These are phyloP conservation scores for Ramularia collo-cygni DNA, from an alignment of 2,329 filamentous ascomycete genomes.

Conservation along the genomic window DNA sequence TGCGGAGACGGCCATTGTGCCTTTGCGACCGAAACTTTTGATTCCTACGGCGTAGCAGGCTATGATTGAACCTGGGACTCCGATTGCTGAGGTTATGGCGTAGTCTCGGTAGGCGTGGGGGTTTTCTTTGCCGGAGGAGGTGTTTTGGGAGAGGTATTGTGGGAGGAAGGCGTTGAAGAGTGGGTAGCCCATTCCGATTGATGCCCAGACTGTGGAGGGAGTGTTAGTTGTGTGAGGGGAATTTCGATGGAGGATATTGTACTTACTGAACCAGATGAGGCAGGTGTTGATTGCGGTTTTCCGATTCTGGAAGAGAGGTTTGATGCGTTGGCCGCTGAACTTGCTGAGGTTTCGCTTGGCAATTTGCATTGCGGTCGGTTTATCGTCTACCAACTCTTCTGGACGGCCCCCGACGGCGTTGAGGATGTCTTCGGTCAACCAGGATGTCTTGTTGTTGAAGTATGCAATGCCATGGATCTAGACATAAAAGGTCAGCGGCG, in stretches of 20 bases:
- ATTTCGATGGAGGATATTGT: too few species aligned
- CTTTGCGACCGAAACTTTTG: conserved; percentile 65
- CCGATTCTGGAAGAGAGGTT: conserved; percentile 52
- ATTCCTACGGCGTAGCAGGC: conserved; percentile 66
- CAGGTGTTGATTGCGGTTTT: conserved; percentile 43
- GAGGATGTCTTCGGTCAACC: conserved; percentile 66
- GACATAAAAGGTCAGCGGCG: too few species aligned
- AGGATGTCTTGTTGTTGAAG: conserved; percentile 50
- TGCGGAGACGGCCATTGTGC: conserved; percentile 63
- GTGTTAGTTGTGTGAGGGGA: too few species aligned
- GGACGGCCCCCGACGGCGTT: conserved; percentile 48
- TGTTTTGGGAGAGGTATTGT: conserved; percentile 63
- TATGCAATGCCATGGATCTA: conserved; percentile 13
- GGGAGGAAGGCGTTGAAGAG: conserved; percentile 89
- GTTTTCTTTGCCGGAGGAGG: conserved; percentile 30
- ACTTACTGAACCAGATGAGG: conserved; percentile 67
- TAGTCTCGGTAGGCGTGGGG: conserved; percentile 66
- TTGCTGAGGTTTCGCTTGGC: conserved; percentile 55
- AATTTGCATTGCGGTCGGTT: conserved; percentile 42
- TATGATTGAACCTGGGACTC: conserved; percentile 69
- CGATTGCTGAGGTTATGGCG: conserved; percentile 68
- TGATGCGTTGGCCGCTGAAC: conserved; percentile 60
- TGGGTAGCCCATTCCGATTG: conserved; percentile 68
- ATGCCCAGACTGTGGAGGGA: too few species aligned
- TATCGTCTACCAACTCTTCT: conserved; percentile 42